Conservation (phyloP, 371 early-diverging fungal genomes). For the Mucor lusitanicus region DNA sequence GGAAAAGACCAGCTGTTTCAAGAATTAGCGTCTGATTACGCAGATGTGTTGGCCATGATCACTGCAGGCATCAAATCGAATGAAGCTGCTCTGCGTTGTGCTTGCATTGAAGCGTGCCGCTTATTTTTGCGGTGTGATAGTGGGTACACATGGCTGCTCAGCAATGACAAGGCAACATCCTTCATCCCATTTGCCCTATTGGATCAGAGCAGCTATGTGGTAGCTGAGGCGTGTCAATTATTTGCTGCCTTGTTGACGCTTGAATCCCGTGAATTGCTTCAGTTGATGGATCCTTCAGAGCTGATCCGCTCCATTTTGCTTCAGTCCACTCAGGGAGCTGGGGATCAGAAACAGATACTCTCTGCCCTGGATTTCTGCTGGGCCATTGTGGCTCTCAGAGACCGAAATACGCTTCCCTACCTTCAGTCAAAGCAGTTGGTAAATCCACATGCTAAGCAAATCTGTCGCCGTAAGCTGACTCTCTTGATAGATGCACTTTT, state of each 20-base stretch:
- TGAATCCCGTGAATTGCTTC: neutral
- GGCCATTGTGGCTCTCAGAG: conserved; percentile 22
- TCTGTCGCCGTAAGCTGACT: neutral
- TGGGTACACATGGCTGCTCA: conserved; percentile 26
- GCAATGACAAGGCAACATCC: conserved; percentile 19
- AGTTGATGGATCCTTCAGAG: conserved; percentile 25
- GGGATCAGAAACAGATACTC: conserved; percentile 18
- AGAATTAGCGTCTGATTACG: conserved; percentile 3
- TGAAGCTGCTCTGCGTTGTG: conserved; percentile 38
- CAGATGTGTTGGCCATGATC: conserved; percentile 15
- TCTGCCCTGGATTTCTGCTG: conserved; percentile 45
- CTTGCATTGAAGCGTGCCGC: conserved; percentile 36
- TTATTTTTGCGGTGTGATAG: conserved; percentile 20
- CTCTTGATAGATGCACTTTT: conserved; percentile 8
- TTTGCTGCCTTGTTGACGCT: conserved; percentile 9
- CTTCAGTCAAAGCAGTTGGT: conserved; percentile 29
- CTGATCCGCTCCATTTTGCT: conserved; percentile 18
- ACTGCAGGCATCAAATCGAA: conserved; percentile 20
- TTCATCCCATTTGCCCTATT: conserved; percentile 26
- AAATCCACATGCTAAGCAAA: neutral
- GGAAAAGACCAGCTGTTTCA: conserved; percentile 17
- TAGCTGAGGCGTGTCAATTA: conserved; percentile 26
- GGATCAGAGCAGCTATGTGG: conserved; percentile 41
- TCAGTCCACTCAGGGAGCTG: neutral
- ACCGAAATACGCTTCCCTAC: conserved; percentile 14